Percentiles rank a stretch among this genome's conserved stretches.
Conservation (phyloP, 148 eudicot genomes). For the Silene latifolia region DNA sequence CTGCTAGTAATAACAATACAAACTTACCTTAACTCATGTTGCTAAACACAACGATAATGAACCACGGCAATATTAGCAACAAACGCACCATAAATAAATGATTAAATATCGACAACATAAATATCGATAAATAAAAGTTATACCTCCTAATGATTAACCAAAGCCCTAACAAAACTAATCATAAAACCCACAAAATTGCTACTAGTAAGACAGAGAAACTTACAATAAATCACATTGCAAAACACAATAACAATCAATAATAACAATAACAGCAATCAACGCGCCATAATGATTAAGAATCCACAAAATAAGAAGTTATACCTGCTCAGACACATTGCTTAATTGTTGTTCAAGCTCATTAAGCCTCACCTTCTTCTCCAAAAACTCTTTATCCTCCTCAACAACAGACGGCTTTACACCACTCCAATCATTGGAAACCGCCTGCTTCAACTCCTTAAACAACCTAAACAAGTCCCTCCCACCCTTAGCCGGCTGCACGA, state of each 20-base stretch:
- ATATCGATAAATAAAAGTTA: background rate
- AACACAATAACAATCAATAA: constrained; percentile 9
- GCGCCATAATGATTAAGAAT: background rate
- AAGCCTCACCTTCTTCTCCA: constrained; percentile 72
- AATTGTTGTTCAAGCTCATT: constrained; percentile 60
- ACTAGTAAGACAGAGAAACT: background rate
- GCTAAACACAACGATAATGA: no score
- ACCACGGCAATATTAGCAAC: no score
- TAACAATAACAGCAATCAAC: background rate
- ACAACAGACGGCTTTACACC: constrained; percentile 47
- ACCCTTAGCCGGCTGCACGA: constrained; percentile 73
- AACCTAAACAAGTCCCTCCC: constrained; percentile 85
- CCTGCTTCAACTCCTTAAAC: constrained; percentile 85
- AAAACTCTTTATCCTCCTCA: constrained; percentile 81
- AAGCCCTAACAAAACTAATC: background rate
- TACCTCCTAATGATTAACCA: background rate
- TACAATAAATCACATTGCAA: constrained; percentile 5
- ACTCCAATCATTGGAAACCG: constrained; percentile 83
- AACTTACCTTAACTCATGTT: no score
- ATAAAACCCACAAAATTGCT: background rate
- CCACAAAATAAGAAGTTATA: constrained; percentile 26
- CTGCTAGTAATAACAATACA: no score
- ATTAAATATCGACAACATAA: background rate
- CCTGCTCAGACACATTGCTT: constrained; percentile 72
- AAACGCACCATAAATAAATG: background rate